Percentiles rank a stretch among this genome's conserved stretches.
Conservation (phyloP, 805 yeast genomes). For the Grigorovia yakushimaensis region DNA sequence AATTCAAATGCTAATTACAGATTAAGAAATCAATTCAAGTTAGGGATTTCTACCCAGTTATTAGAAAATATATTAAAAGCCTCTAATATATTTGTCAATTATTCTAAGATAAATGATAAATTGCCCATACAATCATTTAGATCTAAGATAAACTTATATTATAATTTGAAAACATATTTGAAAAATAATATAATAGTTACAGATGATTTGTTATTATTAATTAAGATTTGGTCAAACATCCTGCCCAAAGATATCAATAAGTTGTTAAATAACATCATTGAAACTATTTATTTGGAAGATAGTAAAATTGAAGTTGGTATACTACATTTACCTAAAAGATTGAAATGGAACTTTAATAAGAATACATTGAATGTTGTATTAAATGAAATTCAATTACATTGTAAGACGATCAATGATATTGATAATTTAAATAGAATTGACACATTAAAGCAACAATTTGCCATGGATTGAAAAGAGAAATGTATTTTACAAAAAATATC, state of each 20-base stretch:
- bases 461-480: neutral
- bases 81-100: neutral
- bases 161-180: neutral
- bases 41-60: neutral
- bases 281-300: constrained; percentile 19
- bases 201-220: constrained; percentile 13
- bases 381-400: neutral
- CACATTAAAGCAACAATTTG: neutral
- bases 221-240: constrained; percentile 17
- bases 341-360: neutral
- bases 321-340: neutral
- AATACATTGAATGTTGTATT: neutral
- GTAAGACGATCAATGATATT: neutral
- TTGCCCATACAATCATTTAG: neutral
- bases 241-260: constrained; percentile 15
- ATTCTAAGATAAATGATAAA: neutral
- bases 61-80: neutral
- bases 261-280: constrained; percentile 26
- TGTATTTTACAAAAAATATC: too few species aligned
- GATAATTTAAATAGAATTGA: neutral
- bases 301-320: neutral
- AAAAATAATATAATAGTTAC: neutral
- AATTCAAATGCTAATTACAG: constrained; percentile 12
- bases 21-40: neutral
- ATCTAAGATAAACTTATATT: neutral